A percentile compares a stretch with the other conserved stretches of the same genome.
phyloP scores from a whole-genome alignment of 495 filamentous ascomycete genomes.

The Rhypophila decipiens region DNA sequence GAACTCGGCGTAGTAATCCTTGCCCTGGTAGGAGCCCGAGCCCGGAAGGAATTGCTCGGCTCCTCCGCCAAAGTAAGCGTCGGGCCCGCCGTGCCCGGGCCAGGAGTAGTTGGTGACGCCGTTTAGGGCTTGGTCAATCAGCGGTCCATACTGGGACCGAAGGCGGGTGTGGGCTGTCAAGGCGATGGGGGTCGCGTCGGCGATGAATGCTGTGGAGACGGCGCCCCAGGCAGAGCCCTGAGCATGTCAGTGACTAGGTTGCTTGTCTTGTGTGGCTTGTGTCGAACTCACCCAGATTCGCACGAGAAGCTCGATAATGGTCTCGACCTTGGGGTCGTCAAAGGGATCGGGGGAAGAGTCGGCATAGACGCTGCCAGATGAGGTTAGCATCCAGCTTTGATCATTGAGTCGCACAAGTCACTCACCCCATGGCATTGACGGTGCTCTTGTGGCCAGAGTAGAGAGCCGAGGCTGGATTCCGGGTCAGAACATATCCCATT shows the following conservation, averaged over 20 bases:
- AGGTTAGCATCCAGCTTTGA: neutral
- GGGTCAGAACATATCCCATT: no score
- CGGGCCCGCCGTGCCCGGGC: slow-evolving; percentile 59
- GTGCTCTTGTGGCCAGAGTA: slow-evolving; percentile 71
- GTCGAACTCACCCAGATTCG: slow-evolving; percentile 46
- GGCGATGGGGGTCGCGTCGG: slow-evolving; percentile 67
- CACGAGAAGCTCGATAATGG: slow-evolving; percentile 64
- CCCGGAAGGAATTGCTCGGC: slow-evolving; percentile 65
- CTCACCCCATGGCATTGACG: slow-evolving; percentile 60
- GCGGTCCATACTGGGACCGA: slow-evolving; percentile 54
- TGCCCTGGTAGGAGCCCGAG: slow-evolving; percentile 44
- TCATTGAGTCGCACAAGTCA: neutral
- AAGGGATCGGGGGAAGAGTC: slow-evolving; percentile 59
- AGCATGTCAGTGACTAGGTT: slow-evolving; percentile 1
- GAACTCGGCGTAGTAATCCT: slow-evolving; percentile 64
- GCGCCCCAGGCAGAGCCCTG: slow-evolving; percentile 43
- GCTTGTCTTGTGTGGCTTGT: slow-evolving; percentile 3
- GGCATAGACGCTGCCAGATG: slow-evolving; percentile 54
- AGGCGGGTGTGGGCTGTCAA: slow-evolving; percentile 59
- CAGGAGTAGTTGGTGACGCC: slow-evolving; percentile 60
- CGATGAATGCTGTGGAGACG: slow-evolving; percentile 62
- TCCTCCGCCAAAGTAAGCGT: slow-evolving; percentile 67
- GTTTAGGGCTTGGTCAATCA: slow-evolving; percentile 55
- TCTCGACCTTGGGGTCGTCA: slow-evolving; percentile 74
- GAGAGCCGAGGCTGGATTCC: slow-evolving; percentile 62